Conservation (phyloP, 2,329 filamentous ascomycete species). For the Colletotrichum sp. region DNA sequence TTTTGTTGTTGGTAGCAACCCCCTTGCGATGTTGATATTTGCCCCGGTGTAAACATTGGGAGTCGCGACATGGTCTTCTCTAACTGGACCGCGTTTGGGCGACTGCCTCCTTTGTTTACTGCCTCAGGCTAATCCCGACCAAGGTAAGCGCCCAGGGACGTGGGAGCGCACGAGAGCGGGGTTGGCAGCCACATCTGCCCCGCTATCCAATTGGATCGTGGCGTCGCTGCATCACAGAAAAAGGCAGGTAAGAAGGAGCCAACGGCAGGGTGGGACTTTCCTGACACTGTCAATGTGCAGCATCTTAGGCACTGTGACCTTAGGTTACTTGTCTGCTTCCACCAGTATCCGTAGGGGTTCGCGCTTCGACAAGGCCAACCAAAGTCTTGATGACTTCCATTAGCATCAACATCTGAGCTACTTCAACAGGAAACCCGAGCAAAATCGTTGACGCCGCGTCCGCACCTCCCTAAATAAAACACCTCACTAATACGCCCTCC, state of each 20-base stretch:
- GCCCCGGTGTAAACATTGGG: conserved; percentile 16
- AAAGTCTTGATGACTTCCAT: background rate
- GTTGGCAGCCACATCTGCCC: background rate
- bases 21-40: conserved; percentile 22
- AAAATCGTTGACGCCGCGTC: background rate
- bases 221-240: background rate
- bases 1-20: conserved; percentile 25
- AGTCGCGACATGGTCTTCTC: conserved; percentile 13
- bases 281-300: background rate
- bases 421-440: background rate
- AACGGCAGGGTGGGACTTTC: background rate
- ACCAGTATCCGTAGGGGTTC: background rate
- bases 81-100: conserved; percentile 18
- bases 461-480: background rate
- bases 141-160: background rate
- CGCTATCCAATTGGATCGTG: conserved; percentile 2
- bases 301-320: too few relatives aligned
- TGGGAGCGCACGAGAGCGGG: background rate
- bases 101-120: conserved; percentile 12
- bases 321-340: background rate
- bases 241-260: background rate
- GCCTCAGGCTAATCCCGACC: conserved; percentile 7
- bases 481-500: background rate
- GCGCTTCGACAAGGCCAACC: background rate
- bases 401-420: background rate